Base-by-base conservation (phyloP, 805 yeast species). In the Phaffomyces antillensis region DNA sequence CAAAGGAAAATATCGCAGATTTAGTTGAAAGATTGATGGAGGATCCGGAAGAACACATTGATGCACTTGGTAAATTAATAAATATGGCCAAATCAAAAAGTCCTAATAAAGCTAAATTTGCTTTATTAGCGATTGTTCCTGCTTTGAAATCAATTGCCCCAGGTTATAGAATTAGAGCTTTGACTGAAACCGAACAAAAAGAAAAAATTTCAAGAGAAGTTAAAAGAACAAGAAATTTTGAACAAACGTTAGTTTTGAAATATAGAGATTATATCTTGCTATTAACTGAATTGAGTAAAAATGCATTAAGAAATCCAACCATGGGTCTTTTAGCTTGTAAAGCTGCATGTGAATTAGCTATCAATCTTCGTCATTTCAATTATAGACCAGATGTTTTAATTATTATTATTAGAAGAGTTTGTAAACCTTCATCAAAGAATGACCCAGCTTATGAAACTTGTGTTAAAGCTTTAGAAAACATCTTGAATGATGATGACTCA, bases 91-190 rank as follows among this genome's bases (percentile, higher is more conserved):
- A 69, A 46, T 82, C 93, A 2, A 75, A 73, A 52, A 81, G 83
- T 52, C 69, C 76, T 44, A 83, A 75, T 56, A 80, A 86, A 3
- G 68, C 80, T 33, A 84, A 85, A 62, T 70, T 89, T 43, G 76
- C 96, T 0, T 67, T 89, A 48, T 67, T 88, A 50, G 83, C 98
- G 0, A 72, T 90, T 48, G 83, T 88, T 3, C 87, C 95, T 0
- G 86, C 88, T 4, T 87, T 87, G 72, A 87, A 86, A 55, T 76
- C 83, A 45, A 76, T 93, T 39, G 81, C 93, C 2, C 99, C 99
- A 2, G 83, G 93, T 8, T 91, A 91, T 64, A 76, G 81, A 48
- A 88, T 91, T 43, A 74, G 96, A 60, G 84, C 95, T 2, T 70
- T 93, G 42, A 73, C 88, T 3, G 97, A 88, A 16, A 64, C 77